These are phyloP conservation scores for Mortierella sp. DNA, from an alignment of 371 early-diverging fungal species.

Conservation along the genomic window DNA sequence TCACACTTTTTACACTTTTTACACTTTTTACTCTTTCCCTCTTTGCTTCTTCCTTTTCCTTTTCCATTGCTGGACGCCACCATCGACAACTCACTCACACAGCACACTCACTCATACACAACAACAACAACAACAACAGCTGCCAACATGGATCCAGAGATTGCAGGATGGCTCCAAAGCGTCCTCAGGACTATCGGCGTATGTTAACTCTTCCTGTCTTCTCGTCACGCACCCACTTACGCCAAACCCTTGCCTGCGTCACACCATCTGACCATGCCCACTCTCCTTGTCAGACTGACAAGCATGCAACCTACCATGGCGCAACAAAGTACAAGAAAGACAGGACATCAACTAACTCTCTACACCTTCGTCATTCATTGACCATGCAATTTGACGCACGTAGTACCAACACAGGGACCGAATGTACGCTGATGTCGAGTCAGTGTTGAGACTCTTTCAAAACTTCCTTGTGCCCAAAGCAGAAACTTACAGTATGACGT, in stretches of 20 bases:
- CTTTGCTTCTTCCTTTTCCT: neutral
- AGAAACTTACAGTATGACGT: constrained; percentile 77
- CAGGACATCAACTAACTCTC: neutral
- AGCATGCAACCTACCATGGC: neutral
- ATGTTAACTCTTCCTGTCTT: neutral
- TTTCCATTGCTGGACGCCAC: neutral
- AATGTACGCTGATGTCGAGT: constrained; percentile 78
- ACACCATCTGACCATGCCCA: constrained; percentile 1
- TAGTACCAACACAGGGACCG: constrained; percentile 79
- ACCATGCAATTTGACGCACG: neutral
- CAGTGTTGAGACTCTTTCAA: constrained; percentile 71
- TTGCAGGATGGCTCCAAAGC: constrained; percentile 53
- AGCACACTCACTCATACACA: neutral
- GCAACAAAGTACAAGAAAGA: neutral
- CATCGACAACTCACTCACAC: neutral
- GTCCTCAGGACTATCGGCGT: constrained; percentile 53
- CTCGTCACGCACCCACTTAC: neutral
- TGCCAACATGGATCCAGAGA: constrained; percentile 46
- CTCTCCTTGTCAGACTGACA: neutral
- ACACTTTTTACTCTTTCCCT: neutral
- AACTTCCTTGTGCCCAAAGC: constrained; percentile 77
- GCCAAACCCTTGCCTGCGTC: neutral
- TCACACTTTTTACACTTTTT: neutral
- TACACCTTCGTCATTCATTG: neutral
- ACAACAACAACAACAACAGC: neutral